Conservation (phyloP, 129 eudicot genomes). For the Cynara cardunculus region DNA sequence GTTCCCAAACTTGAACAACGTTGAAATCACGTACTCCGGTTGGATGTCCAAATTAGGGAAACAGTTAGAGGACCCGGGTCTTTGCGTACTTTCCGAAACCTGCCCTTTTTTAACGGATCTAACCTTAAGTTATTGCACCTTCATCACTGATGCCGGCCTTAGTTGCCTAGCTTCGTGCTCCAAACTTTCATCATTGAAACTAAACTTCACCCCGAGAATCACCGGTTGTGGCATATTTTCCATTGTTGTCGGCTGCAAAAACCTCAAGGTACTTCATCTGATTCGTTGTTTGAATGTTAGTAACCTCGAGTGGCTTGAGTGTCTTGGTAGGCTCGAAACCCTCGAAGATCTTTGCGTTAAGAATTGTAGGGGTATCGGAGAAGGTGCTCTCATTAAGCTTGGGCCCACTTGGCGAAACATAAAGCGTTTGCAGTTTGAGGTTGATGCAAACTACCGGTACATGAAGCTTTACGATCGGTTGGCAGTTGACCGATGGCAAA, state of each 20-base stretch:
- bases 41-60: conserved; percentile 80
- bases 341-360: conserved; percentile 67
- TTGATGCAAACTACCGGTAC: conserved; percentile 62
- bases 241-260: conserved; percentile 61
- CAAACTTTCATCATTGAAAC: conserved; percentile 57
- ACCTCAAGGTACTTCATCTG: conserved; percentile 53
- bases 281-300: conserved; percentile 58
- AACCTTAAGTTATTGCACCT: conserved; percentile 78
- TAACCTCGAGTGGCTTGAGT: conserved; percentile 84
- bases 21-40: conserved; percentile 73
- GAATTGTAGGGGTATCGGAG: conserved; percentile 82
- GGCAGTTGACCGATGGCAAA: conserved; percentile 68
- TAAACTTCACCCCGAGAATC: conserved; percentile 72
- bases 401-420: conserved; percentile 68
- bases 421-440: conserved; percentile 59
- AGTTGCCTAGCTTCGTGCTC: conserved; percentile 56
- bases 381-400: conserved; percentile 67
- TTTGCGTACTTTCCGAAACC: conserved; percentile 42
- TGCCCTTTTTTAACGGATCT: conserved; percentile 54
- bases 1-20: conserved; percentile 53
- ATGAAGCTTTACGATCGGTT: conserved; percentile 73
- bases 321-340: conserved; percentile 62
- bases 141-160: conserved; percentile 74
- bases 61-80: conserved; percentile 77
- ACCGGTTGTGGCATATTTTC: conserved; percentile 76